Base-by-base conservation (phyloP, 108 stramenopile species). In the Bacterosira constricta region DNA sequence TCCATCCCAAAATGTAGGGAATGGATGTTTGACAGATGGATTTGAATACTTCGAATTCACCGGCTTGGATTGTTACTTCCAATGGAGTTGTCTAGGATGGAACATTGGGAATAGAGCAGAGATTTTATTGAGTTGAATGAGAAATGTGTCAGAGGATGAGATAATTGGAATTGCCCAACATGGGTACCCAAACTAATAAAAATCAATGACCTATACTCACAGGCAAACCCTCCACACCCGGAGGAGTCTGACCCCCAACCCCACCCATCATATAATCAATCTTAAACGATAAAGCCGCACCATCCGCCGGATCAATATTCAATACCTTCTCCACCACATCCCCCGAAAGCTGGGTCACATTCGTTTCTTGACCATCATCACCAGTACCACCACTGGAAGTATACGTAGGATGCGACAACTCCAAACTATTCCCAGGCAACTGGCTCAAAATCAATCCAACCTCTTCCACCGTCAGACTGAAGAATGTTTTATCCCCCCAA, bases 1-100 rank as follows among this genome's bases (percentile, higher is more conserved):
- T 69, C 88, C 88, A 90, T 37, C 86, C 86, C 10, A 77, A 34
- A 15, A 90, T 29, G 23, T 70, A 66, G 13, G 86, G 86, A 59
- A 87, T 85, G 23, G 78, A 63, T 11, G 50, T 58, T 60, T 73
- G 63, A 54, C 81, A 78, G 18, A 90, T 60, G 35, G 82, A 63
- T 36, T 58, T 63, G 34, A 90, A 37, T 11, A 87, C 83, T 46
- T 81, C 73, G 36, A 83, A 82, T 62, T 90, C 88, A 34, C 88
- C 88, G 11, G 71, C 79, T 59, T 85, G 78, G 32, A 79, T 55
- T 10, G 45, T 69, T 5, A 86, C 72, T 56, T 79, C 78, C 44
- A 86, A 18, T 44, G 83, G 85, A 2, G 70, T 72, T 12, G 26
- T 44, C 68, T 77, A 13, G 8, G 26, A 32, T 32, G 60, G 50